Evolutionary conservation across 192 early-diverging fungal genomes (phyloP), one percentile per base, ranked within the genome.

Genomic region (Backusella luteola): DNA sequence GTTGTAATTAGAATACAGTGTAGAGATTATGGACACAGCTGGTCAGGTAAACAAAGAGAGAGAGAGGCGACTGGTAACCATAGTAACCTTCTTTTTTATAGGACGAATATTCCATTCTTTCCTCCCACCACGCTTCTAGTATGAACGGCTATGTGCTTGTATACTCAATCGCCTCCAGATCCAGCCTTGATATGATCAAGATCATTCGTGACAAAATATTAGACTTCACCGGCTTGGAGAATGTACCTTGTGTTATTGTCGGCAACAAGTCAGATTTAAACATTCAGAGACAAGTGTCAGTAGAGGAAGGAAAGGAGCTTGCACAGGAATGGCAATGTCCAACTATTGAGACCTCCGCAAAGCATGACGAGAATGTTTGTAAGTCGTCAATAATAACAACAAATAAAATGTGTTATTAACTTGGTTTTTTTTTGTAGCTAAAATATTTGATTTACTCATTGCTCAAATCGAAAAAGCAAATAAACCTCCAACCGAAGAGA

Each of bases 101-200:
- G 91, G 94, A 99, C 83, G 98, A 99, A 84, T 95, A 91, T 68
- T 97, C 98, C 42, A 92, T 97, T 66, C 84, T 99, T 70, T 97
- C 95, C 72, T 90, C 93, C n/a, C 92, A 92, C 42, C 95, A 96
- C 80, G 93, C 93, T 1, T 88, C 96, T 1, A 92, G 95, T 21
- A 93, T 96, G 49, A 96, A 99, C 82, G 98, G 95, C 8, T 99
- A 96, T 80, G 91, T 99, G 52, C 87, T 99, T 38, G 94, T 93
- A 29, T 99, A 98, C 80, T 98, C 97, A 2, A 92, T 99, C 35
- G 89, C 92, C 34, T 93, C 92, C 56, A 85, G 90, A 44, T 88
- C 91, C 49, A 95, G 93, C 63, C 94, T 98, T 80, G 97, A 99
- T 59, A 94, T 98, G 87, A 90, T 92, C 56, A 87, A 90, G 73